phyloP scores from a whole-genome alignment of 257 asterid genomes.

The Avicennia marina region DNA sequence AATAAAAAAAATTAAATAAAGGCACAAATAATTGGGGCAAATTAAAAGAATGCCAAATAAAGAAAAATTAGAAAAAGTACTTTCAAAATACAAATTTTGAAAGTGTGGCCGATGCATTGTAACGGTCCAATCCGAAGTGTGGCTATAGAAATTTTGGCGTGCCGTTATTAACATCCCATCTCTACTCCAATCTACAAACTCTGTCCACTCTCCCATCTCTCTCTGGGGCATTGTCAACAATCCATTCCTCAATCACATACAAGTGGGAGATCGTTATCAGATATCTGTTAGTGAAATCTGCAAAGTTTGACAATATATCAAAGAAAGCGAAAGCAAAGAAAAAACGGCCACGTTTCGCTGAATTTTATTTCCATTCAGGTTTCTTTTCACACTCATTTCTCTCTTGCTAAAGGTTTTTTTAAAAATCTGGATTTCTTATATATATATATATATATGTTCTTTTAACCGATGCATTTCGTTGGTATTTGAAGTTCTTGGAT shows the following conservation, averaged over 20 bases:
- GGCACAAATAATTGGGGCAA: no score
- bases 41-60: no score
- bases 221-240: constrained; percentile 20
- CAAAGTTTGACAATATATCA: constrained; percentile 10
- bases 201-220: constrained; percentile 8
- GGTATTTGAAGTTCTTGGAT: background rate
- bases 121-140: constrained; percentile 30
- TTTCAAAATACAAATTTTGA: constrained; percentile 20
- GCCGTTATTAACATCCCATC: constrained; percentile 19
- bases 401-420: constrained; percentile 25
- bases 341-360: constrained; percentile 8
- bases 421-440: no score
- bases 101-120: constrained; percentile 22
- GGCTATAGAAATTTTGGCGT: constrained; percentile 10
- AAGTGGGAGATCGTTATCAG: constrained; percentile 29
- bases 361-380: constrained; percentile 15
- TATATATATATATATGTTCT: background rate
- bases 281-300: constrained; percentile 26
- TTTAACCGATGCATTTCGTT: background rate
- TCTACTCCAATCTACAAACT: background rate
- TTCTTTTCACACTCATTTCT: constrained; percentile 10
- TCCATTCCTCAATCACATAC: constrained; percentile 27
- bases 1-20: no score
- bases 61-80: background rate
- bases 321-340: constrained; percentile 27